Evolutionary conservation across 2,329 filamentous ascomycete species (phyloP).

Genomic region (Pseudohalonectria lignicola): DNA sequence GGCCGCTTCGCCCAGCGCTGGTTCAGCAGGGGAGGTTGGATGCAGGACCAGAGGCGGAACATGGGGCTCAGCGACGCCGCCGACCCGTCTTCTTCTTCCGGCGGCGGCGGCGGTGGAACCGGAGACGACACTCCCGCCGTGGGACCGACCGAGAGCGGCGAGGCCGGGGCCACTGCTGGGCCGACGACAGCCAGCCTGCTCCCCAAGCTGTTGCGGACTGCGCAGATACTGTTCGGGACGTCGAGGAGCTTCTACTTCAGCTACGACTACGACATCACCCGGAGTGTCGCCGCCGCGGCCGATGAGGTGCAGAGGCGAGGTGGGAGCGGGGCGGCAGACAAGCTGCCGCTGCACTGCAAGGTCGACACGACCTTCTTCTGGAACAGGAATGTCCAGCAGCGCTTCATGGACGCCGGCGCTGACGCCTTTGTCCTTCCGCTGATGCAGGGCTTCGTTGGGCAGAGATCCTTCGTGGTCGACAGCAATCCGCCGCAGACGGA

Average conservation of each 20-base stretch:
- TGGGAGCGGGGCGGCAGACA: background rate
- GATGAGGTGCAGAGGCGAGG: background rate
- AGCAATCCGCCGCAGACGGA: slow-evolving; percentile 44
- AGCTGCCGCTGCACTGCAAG: slow-evolving; percentile 53
- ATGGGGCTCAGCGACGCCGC: slow-evolving; percentile 50
- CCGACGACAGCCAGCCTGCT: slow-evolving; percentile 45
- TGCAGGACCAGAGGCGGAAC: slow-evolving; percentile 55
- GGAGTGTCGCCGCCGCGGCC: slow-evolving; percentile 39
- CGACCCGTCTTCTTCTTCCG: no score
- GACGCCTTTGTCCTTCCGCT: slow-evolving; percentile 66
- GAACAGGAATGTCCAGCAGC: slow-evolving; percentile 66
- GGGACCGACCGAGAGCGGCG: slow-evolving; percentile 2
- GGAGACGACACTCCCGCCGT: slow-evolving; percentile 5
- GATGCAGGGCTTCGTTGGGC: slow-evolving; percentile 91
- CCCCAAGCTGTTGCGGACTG: slow-evolving; percentile 75
- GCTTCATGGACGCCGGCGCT: slow-evolving; percentile 65
- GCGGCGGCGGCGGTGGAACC: background rate
- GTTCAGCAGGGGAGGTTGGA: slow-evolving; percentile 82
- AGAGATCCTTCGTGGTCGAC: slow-evolving; percentile 68
- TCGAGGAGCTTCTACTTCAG: slow-evolving; percentile 89
- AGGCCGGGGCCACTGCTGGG: background rate
- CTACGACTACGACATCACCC: slow-evolving; percentile 87
- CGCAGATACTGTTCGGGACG: slow-evolving; percentile 72
- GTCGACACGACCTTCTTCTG: slow-evolving; percentile 82
- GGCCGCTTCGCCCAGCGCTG: slow-evolving; percentile 82